Base-by-base conservation (phyloP, 495 filamentous ascomycete genomes). In the Daldinia caldariorum region DNA sequence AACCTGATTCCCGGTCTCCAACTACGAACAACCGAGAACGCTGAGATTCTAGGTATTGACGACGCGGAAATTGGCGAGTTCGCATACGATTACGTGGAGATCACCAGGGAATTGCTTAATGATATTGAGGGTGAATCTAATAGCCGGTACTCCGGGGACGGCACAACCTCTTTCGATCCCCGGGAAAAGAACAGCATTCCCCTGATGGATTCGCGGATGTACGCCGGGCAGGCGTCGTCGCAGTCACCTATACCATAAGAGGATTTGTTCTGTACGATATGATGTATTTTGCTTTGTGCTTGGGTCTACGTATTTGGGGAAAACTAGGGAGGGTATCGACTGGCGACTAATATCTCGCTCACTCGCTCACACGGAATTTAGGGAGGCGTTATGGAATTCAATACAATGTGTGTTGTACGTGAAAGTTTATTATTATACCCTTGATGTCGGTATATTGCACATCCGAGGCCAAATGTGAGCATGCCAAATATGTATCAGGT, bases 31-130 rank as follows among this genome's bases (percentile, higher is more conserved):
- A 83, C 82, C 16, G 92, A 97, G 76, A 92, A 96, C 65, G 90
- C 93, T 35, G 94, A 98, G 80, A 89, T 97, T 39, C 82, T 94
- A 58, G 94, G 94, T 70, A 94, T 97, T 66, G 94, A 98, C 76
- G 94, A 97, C 77, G 89, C 92, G 32, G 93, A 98, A 82, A 94
- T 97, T 76, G 94, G 94, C 77, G 94, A 98, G 83, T 98, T 97
- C 80, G 95, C 95, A 41, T 99, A 99, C 78, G 95, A 98, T 79
- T 98, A 97, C 72, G 94, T 98, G 70, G 94, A 98, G 81, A 83
- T 97, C 65, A 91, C 88, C 41, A 88, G 94, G 57, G 95, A 97
- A 71, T 89, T 97, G 53, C 82, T 92, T 64, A 89, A 87, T 69
- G 83, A 89, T 10, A 84, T 87, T n/a, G 83, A 83, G 14, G 76